Evolutionary conservation across 2,329 filamentous ascomycete genomes (phyloP).

Genomic region (Hymenoscyphus occultus): DNA sequence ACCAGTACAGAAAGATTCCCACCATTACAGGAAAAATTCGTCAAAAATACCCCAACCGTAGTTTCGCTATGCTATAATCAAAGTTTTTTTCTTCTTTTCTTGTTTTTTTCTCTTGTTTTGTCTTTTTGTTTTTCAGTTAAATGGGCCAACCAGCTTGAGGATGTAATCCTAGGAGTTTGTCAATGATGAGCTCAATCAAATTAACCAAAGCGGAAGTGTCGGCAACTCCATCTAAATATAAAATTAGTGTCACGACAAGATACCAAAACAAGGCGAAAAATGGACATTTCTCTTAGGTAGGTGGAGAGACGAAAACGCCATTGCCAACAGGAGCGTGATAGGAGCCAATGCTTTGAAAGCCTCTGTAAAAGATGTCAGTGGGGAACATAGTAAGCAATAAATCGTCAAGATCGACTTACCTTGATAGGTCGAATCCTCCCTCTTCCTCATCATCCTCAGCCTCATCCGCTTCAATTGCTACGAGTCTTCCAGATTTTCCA

Average conservation of each 20-base stretch:
- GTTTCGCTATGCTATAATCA: slow-evolving; percentile 3
- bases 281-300: neutral
- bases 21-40: neutral
- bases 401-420: slow-evolving; percentile 21
- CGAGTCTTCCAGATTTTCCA: slow-evolving; percentile 20
- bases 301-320: slow-evolving; percentile 19
- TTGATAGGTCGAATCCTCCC: slow-evolving; percentile 34
- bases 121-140: too few relatives aligned
- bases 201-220: neutral
- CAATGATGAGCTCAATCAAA: neutral
- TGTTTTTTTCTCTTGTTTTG: too few relatives aligned
- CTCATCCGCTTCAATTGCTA: slow-evolving; percentile 27
- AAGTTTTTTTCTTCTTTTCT: neutral
- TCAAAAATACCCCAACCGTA: neutral
- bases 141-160: too few relatives aligned
- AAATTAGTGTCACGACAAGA: neutral
- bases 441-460: slow-evolving; percentile 33
- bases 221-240: neutral
- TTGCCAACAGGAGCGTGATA: slow-evolving; percentile 46
- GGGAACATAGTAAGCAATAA: neutral
- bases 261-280: neutral
- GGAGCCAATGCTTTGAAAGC: slow-evolving; percentile 63
- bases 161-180: neutral
- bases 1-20: neutral
- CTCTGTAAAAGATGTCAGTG: slow-evolving; percentile 38